Conservation (phyloP, 1,139 yeast genomes). For the Candida anutae region DNA sequence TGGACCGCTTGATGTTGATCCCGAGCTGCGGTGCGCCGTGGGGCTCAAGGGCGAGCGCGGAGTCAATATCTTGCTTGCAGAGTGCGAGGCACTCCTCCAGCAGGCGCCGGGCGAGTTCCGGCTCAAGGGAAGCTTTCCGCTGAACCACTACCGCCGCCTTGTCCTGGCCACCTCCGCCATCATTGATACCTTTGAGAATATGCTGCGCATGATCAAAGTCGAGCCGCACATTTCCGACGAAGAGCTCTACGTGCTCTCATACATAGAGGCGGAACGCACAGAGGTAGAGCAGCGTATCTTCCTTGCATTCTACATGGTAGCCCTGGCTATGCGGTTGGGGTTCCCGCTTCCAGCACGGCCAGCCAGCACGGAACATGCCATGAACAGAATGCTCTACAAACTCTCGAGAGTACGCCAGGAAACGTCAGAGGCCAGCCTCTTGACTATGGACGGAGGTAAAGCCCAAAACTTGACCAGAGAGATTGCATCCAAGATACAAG, state of each 20-base stretch:
- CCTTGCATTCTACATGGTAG: slow-evolving; percentile 66
- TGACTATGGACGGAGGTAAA: too few species aligned
- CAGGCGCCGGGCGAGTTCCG: slow-evolving; percentile 76
- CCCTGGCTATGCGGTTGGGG: slow-evolving; percentile 69
- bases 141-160: slow-evolving; percentile 40
- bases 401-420: slow-evolving; percentile 26
- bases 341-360: slow-evolving; percentile 72
- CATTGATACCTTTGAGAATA: slow-evolving; percentile 67
- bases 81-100: slow-evolving; percentile 50
- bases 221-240: slow-evolving; percentile 47
- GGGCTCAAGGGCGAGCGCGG: slow-evolving; percentile 51
- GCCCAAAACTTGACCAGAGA: too few species aligned
- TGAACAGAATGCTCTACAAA: slow-evolving; percentile 60
- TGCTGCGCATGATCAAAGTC: slow-evolving; percentile 58
- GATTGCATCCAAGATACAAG: slow-evolving; percentile 1
- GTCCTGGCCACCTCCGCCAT: slow-evolving; percentile 55
- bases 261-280: slow-evolving; percentile 49
- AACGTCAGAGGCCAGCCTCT: slow-evolving; percentile 2
- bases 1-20: slow-evolving; percentile 38
- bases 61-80: slow-evolving; percentile 50
- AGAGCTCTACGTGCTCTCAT: slow-evolving; percentile 50
- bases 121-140: slow-evolving; percentile 67
- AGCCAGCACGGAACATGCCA: slow-evolving; percentile 72
- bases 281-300: slow-evolving; percentile 70
- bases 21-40: slow-evolving; percentile 17